These are phyloP conservation scores for Daldinia grandis DNA, from an alignment of 495 filamentous ascomycete species.

Conservation along the genomic window DNA sequence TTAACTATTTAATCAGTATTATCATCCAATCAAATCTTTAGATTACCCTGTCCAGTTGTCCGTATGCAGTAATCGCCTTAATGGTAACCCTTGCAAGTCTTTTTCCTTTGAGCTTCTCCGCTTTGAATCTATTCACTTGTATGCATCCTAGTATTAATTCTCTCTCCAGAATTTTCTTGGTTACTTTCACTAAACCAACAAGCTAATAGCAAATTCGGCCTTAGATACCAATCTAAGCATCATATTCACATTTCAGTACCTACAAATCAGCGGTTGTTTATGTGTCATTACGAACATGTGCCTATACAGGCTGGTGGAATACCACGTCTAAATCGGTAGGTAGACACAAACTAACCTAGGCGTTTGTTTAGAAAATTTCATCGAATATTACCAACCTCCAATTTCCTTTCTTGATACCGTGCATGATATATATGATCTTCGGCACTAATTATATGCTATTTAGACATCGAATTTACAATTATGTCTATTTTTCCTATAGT, in stretches of 20 bases:
- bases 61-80: constrained; percentile 36
- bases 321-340: background rate
- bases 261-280: background rate
- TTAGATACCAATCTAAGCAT: background rate
- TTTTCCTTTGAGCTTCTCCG: constrained; percentile 6
- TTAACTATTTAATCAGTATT: background rate
- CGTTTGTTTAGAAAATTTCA: background rate
- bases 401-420: background rate
- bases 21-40: constrained; percentile 22
- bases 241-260: background rate
- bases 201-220: background rate
- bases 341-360: background rate
- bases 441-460: too few relatives aligned
- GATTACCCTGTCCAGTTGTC: constrained; percentile 19
- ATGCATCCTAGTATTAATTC: background rate
- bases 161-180: background rate
- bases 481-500: background rate
- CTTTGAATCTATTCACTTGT: background rate
- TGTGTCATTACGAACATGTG: background rate
- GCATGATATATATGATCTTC: too few relatives aligned
- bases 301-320: background rate
- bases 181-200: background rate
- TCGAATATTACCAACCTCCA: background rate
- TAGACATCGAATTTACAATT: too few relatives aligned
- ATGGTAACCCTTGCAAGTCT: constrained; percentile 17